Evolutionary conservation across 2,329 filamentous ascomycete species (phyloP).

Genomic region (Fusarium hainanense): DNA sequence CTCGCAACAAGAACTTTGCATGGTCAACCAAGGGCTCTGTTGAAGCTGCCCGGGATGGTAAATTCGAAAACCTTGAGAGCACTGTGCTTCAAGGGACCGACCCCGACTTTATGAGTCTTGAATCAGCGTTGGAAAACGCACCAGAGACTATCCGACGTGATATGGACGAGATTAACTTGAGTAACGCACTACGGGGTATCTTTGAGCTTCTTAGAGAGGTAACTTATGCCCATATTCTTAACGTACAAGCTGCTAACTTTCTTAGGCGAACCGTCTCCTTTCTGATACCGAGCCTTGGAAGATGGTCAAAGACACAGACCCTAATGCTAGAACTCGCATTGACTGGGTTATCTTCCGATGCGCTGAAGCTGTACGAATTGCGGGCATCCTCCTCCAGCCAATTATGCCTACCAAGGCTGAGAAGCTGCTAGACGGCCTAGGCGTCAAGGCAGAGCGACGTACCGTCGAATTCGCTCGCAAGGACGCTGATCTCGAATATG

Average conservation of each 20-base stretch:
- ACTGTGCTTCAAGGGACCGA: not conserved
- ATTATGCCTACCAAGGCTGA: conserved; percentile 85
- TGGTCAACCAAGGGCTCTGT: conserved; percentile 76
- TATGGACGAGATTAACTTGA: conserved; percentile 74
- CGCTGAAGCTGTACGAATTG: conserved; percentile 81
- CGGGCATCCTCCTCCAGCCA: conserved; percentile 87
- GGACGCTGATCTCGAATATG: conserved; percentile 77
- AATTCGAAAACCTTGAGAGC: conserved; percentile 30
- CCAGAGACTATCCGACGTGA: conserved; percentile 55
- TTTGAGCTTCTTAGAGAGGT: conserved; percentile 72
- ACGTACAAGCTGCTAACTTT: conserved; percentile 16
- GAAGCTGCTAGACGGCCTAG: conserved; percentile 79
- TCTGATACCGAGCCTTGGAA: conserved; percentile 76
- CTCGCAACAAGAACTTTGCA: conserved; percentile 64
- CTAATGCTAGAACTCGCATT: conserved; percentile 55
- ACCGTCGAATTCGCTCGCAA: conserved; percentile 70
- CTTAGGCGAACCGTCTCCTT: conserved; percentile 61
- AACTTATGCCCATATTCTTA: not conserved
- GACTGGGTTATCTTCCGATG: conserved; percentile 74
- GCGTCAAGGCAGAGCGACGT: conserved; percentile 72
- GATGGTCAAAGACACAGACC: conserved; percentile 55
- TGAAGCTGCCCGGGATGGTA: conserved; percentile 41
- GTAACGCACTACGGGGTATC: conserved; percentile 72
- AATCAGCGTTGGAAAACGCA: conserved; percentile 38
- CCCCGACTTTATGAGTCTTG: conserved; percentile 44